phyloP scores from a whole-genome alignment of 1,139 yeast species.

The Kurtzmaniella quercitrusa region DNA sequence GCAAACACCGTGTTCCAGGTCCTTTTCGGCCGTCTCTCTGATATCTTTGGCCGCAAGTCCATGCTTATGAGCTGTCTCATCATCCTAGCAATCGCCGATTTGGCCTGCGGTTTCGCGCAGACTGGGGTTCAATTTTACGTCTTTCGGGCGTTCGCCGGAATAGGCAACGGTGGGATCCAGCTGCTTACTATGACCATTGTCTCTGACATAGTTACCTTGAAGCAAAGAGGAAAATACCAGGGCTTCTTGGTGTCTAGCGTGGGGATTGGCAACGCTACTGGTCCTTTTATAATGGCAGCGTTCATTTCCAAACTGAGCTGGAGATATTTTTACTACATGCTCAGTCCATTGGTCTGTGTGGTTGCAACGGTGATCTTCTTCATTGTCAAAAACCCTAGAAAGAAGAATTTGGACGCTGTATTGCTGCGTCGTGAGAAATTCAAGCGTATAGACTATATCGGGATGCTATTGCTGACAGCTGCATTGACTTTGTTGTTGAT shows the following conservation, averaged over 20 bases:
- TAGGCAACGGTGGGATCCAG: constrained; percentile 44
- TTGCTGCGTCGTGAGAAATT: constrained; percentile 26
- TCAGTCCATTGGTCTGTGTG: constrained; percentile 36
- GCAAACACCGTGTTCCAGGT: constrained; percentile 45
- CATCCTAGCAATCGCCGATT: constrained; percentile 36
- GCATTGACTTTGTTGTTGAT: constrained; percentile 42
- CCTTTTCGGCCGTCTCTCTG: constrained; percentile 37
- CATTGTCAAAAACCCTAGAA: constrained; percentile 17
- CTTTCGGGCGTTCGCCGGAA: constrained; percentile 40
- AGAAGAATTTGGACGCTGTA: constrained; percentile 20
- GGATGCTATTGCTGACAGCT: constrained; percentile 41
- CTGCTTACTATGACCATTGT: constrained; percentile 41
- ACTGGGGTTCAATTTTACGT: constrained; percentile 35
- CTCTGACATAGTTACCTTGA: constrained; percentile 38
- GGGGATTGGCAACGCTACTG: constrained; percentile 51
- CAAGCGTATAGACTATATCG: constrained; percentile 46
- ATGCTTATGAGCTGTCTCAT: constrained; percentile 31
- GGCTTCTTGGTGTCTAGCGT: constrained; percentile 45
- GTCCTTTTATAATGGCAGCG: constrained; percentile 55
- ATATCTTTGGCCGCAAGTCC: constrained; percentile 43
- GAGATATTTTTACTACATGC: constrained; percentile 46
- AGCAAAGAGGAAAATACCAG: constrained; percentile 40
- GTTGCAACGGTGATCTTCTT: constrained; percentile 21
- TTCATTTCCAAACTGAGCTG: constrained; percentile 42
- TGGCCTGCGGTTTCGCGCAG: constrained; percentile 38